Conservation (phyloP, 1,284 basidiomycete species). For the Irpex sp. region DNA sequence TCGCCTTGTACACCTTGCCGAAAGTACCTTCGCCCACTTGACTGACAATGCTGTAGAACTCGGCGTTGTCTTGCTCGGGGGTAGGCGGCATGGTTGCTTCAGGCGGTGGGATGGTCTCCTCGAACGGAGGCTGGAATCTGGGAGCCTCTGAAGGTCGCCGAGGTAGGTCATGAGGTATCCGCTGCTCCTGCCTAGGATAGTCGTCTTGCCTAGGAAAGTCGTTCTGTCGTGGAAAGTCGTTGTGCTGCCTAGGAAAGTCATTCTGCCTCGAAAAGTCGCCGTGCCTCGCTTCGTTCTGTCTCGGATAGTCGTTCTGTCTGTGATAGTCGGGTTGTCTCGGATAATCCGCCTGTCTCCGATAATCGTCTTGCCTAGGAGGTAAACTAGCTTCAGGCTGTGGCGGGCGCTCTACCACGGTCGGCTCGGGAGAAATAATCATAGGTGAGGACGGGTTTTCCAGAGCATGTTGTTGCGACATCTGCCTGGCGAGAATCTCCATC, state of each 20-base stretch:
- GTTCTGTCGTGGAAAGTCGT: background rate
- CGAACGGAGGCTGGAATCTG: background rate
- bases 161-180: background rate
- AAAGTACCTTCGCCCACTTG: constrained; percentile 99
- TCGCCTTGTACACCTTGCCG: constrained; percentile 98
- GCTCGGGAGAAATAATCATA: background rate
- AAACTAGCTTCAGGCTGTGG: background rate
- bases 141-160: background rate
- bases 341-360: background rate
- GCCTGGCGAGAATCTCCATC: background rate
- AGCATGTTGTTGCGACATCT: background rate
- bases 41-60: constrained; percentile 84
- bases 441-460: background rate
- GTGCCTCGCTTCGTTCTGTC: background rate
- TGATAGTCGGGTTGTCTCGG: background rate
- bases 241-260: background rate
- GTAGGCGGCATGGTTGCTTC: constrained; percentile 9
- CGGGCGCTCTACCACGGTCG: background rate
- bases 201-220: background rate
- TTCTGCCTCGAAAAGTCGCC: background rate
- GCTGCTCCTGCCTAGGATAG: background rate
- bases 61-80: constrained; percentile 35
- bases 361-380: background rate
- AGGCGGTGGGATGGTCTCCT: constrained; percentile 2
- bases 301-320: background rate